Base-by-base conservation (phyloP, 306 rosid species). In the Quercus bicolor region DNA sequence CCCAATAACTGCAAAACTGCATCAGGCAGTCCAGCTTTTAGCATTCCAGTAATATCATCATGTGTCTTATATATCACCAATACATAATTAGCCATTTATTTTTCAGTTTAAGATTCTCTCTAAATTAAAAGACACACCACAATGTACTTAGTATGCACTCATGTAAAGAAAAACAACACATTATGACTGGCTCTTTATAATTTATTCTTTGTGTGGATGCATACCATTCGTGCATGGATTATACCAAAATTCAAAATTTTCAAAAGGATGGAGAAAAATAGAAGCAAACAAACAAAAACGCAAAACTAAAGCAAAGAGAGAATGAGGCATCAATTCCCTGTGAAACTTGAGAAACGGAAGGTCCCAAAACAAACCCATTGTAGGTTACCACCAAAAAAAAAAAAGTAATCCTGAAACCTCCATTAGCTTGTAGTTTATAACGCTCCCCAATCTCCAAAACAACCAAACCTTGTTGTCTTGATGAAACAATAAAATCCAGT, bases 1-100 rank as follows among this genome's bases (percentile, higher is more conserved):
- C 53, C 53, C 16, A 48, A 34, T 66, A n/a, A 66, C 37, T 66
- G 53, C 26, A 66, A 16, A 64, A 33, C 37, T 34, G 24, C 48
- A 66, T 48, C 15, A 66, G 16, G 72, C 72, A 66, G 72, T 66
- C 52, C 26, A 66, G 72, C 51, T 66, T 34, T 48, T n/a, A 66
- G 72, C 26, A 66, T 33, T 18, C 51, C 37, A 34, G 48, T 37
- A 33, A 34, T 18, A 31, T 64, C 19, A 29, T 40, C 45, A 40
- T 8, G 45, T 64, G 21, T 29, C 23, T 64, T 64, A 29, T 5
- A 40, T 4, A 64, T 64, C 43, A 6, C 5, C 70, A 19, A 29
- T 15, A 66, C 4, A 66, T 34, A 34, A 33, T 34, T 19, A 11
- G 52, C 24, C 5, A 6, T 19, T 19, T 23, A 20, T 57, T 59